These are phyloP conservation scores for Phytophthora quininea DNA, from an alignment of 352 stramenopile genomes.

Conservation along the genomic window DNA sequence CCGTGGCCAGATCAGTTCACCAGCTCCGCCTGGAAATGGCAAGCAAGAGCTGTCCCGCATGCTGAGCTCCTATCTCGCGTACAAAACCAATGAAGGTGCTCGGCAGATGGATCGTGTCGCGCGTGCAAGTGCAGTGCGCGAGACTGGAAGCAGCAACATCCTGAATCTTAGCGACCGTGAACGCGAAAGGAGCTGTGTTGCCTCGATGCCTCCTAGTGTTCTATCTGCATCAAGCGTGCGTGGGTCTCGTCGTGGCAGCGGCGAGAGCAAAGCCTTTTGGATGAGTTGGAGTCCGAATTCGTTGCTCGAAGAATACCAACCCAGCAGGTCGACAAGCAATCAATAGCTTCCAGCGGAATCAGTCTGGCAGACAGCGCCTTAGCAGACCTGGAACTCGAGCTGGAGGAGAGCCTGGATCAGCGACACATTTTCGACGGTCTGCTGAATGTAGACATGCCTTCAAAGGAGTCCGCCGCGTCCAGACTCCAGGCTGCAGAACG, in stretches of 20 bases:
- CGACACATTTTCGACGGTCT: not conserved
- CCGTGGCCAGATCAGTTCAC: not conserved
- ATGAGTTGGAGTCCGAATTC: constrained; percentile 29
- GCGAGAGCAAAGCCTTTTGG: constrained; percentile 27
- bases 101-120: constrained; percentile 21
- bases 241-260: constrained; percentile 2
- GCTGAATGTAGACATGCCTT: not conserved
- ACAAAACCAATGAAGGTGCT: constrained; percentile 29
- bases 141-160: constrained; percentile 17
- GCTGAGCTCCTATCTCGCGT: constrained; percentile 29
- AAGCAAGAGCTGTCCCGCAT: constrained; percentile 14
- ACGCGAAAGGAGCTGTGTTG: constrained; percentile 10
- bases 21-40: constrained; percentile 4
- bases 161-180: constrained; percentile 6
- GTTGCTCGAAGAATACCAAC: not conserved
- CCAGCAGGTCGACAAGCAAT: constrained; percentile 2
- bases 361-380: constrained; percentile 44
- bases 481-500: constrained; percentile 2
- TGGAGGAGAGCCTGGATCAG: constrained; percentile 29
- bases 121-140: constrained; percentile 26
- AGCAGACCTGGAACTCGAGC: constrained; percentile 56
- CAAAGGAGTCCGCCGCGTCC: not conserved
- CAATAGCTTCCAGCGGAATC: constrained; percentile 11
- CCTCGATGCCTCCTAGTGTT: constrained; percentile 13
- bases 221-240: constrained; percentile 8